Evolutionary conservation across 345 rosid genomes (phyloP), one percentile per base, ranked within the genome.

Genomic region (Anacardium occidentale): DNA sequence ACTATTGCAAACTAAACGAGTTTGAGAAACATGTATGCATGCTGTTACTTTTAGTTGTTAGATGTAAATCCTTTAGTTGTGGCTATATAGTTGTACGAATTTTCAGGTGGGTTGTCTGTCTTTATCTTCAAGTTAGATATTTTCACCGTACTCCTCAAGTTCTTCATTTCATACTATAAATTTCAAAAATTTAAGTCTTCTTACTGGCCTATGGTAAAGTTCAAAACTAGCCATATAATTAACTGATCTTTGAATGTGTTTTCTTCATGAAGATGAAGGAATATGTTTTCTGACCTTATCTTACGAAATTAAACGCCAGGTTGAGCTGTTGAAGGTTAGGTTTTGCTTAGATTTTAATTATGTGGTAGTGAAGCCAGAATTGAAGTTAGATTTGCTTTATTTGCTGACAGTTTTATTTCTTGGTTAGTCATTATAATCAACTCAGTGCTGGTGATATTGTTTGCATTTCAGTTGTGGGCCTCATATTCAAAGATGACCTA

Each of bases 391-490:
- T 73, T 24, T 57, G 4, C 52, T n/a, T 42, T 17, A 6, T 29
- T 29, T 10, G 44, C 20, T 45, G 44, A 2, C 58, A 7, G 10
- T 12, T 53, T 62, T n/a, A n/a, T 24, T 20, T 9, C 18, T 37
- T 58, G 25, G 2, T 7, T 12, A 14, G 24, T 1, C 29, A 32
- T 0, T 24, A 12, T 22, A 26, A 2, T 26, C 18, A 14, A 10
- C 25, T 70, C 29, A 55, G 56, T 72, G 53, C 25, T 64, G 48
- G 18, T 34, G 37, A 50, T 48, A 4, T 20, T 69, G 24, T 68
- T 74, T 58, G 21, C 64, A 44, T 60, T 80, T 47, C 74, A 85
- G 86, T 75, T 75, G 66, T 83, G 66, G 91, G 91, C 68, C 83
- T 83, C 18, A 58, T 74, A 69, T 82, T 76, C 62, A 77, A 74